Conservation (phyloP, 805 yeast genomes). For the Suhomyces emberorum region DNA sequence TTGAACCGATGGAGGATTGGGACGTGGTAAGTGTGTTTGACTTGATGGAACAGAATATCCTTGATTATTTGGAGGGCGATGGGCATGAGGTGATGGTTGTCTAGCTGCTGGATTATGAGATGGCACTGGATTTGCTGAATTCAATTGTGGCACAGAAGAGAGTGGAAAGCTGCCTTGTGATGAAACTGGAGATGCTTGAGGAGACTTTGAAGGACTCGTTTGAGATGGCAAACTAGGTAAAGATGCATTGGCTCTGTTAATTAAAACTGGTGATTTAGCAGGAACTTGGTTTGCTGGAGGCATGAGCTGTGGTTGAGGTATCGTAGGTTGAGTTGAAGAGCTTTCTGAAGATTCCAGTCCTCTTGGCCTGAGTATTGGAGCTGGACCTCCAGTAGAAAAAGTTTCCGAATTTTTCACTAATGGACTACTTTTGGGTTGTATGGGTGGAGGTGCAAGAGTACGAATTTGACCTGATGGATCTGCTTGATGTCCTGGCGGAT, state of each 20-base stretch:
- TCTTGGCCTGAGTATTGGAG: background rate
- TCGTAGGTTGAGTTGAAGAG: background rate
- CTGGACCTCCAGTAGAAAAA: conserved; percentile 1
- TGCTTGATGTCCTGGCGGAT: too few species aligned
- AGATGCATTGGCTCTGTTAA: conserved; percentile 1
- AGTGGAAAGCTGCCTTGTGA: too few species aligned
- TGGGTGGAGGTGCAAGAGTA: background rate
- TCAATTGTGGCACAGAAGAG: too few species aligned
- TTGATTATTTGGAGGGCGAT: too few species aligned
- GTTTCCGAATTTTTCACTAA: conserved; percentile 1
- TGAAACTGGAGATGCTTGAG: conserved; percentile 3
- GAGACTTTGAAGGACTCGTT: too few species aligned
- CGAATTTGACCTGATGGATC: background rate
- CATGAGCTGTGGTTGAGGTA: background rate
- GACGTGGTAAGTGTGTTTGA: conserved; percentile 6
- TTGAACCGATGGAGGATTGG: conserved; percentile 1
- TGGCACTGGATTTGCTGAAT: conserved; percentile 3
- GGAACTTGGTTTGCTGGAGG: background rate
- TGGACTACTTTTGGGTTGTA: background rate
- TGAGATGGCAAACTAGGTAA: conserved; percentile 2
- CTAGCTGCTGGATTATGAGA: conserved; percentile 1
- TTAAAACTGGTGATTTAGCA: background rate
- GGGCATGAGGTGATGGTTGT: conserved; percentile 1
- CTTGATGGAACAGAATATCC: conserved; percentile 2
- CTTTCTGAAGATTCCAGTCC: conserved; percentile 1